A percentile compares a stretch with the other conserved stretches of the same genome.
Evolutionary conservation across 2,329 filamentous ascomycete species (phyloP).

Genomic region (Venturia aucupariae): DNA sequence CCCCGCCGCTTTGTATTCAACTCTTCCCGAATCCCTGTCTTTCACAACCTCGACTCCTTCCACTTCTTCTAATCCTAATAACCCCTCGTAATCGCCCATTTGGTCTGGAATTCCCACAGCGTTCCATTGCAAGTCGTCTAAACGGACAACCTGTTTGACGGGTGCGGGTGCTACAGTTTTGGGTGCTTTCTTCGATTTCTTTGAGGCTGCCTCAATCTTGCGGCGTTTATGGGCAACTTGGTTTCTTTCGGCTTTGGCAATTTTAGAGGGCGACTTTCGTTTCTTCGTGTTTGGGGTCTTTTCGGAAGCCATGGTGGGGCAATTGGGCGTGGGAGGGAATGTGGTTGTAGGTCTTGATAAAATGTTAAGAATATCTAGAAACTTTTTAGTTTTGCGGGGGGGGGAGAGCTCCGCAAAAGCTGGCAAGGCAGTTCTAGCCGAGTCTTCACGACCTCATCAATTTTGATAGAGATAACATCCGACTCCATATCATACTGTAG

Average conservation of each 20-base stretch:
- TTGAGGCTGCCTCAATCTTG: neutral
- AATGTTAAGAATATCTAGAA: too few species aligned
- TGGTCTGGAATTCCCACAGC: conserved; percentile 62
- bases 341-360: neutral
- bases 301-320: neutral
- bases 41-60: conserved; percentile 81
- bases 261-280: conserved; percentile 3
- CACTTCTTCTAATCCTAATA: conserved; percentile 85
- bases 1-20: conserved; percentile 27
- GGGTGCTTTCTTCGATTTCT: neutral
- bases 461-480: neutral
- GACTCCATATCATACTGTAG: neutral
- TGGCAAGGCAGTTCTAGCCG: neutral
- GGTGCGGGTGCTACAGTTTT: neutral
- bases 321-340: neutral
- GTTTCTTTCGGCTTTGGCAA: conserved; percentile 2
- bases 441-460: neutral
- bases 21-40: conserved; percentile 39
- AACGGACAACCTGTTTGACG: conserved; percentile 8
- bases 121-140: conserved; percentile 52
- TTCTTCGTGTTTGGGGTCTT: neutral
- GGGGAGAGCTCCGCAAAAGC: neutral
- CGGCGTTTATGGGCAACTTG: conserved; percentile 5
- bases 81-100: conserved; percentile 83
- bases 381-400: neutral